These are phyloP conservation scores for Lepidium sativum DNA, from an alignment of 345 rosid species.

Conservation along the genomic window DNA sequence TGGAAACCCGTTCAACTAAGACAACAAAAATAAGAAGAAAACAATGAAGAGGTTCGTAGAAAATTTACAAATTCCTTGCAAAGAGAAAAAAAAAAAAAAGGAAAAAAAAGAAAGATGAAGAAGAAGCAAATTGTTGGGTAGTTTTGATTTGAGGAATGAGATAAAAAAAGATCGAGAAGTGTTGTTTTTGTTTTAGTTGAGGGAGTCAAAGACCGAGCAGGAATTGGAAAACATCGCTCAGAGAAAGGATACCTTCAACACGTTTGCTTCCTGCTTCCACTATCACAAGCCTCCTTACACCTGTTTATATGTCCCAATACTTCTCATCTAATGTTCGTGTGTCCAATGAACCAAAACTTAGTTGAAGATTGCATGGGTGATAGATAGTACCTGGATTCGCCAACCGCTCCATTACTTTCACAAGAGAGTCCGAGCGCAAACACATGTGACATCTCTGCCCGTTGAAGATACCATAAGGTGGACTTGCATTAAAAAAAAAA, in stretches of 20 bases:
- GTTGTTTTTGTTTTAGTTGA: neutral
- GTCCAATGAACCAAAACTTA: neutral
- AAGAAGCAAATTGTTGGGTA: constrained; percentile 15
- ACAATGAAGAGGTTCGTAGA: constrained; percentile 25
- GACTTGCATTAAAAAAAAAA: constrained; percentile 53
- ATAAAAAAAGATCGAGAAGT: neutral
- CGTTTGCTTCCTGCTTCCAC: constrained; percentile 91
- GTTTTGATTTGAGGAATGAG: constrained; percentile 12
- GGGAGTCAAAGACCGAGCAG: constrained; percentile 47
- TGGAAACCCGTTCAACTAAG: constrained; percentile 24
- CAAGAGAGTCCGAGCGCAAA: constrained; percentile 62
- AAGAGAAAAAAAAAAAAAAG: neutral
- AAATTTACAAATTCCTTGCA: constrained; percentile 30
- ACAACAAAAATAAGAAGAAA: constrained; percentile 21
- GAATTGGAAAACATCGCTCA: constrained; percentile 63
- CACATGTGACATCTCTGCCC: constrained; percentile 89
- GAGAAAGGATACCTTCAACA: constrained; percentile 69
- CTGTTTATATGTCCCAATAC: constrained; percentile 21
- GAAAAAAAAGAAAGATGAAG: neutral
- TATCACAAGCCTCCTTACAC: constrained; percentile 60
- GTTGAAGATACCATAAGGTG: constrained; percentile 37
- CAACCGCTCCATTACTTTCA: constrained; percentile 77
- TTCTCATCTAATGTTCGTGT: neutral
- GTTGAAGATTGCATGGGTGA: neutral
- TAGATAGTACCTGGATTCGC: constrained; percentile 50